Base-by-base conservation (phyloP, 495 filamentous ascomycete species). In the Penicilliopsis zonata region DNA sequence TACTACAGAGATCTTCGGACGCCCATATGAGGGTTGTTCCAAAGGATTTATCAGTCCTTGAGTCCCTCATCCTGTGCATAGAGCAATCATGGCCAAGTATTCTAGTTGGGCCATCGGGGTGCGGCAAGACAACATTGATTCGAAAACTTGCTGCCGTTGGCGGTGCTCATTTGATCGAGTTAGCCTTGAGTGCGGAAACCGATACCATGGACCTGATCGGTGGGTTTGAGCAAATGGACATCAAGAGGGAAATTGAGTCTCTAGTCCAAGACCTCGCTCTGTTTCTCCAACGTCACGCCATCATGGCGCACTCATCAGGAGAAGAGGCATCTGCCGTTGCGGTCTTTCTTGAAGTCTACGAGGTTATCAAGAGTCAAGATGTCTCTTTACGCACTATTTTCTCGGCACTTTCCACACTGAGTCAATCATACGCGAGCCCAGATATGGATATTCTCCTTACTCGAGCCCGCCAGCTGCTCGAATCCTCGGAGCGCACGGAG, bases 181-280 rank as follows among this genome's bases (percentile, higher is more conserved):
- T 95, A 33, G 72, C 86, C 8, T 64, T 96, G 43, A 95, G 92
- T 52, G 74, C 83, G 3, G 92, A 96, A 40, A 82, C 88, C 30
- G 92, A 99, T 53, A 83, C 88, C 10, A 94, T 88, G 75, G 92
- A 99, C 48, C 68, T 99, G 14, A 80, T 99, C 32, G 92, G 92
- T 41, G 86, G 90, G 0, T 99, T 92, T 48, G 92, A 96, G 47
- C 92, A 99, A 55, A 77, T 84, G 20, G 86, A 96, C 50, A 69
- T 83, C 30, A 59, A 75, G 18, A 70, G 88, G 28, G 72, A 76
- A 28, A 52, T 76, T 12, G 73, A 72, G 4, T 46, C 57, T 41
- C 33, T 72, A 65, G 38, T 59, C 69, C 37, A 51, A 18, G 66
- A 73, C 34, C 47, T 93, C 4, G 53, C 62, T 12, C 43, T 57